Evolutionary conservation across 768 basidiomycete species (phyloP).

Genomic region (Inosperma sp.): DNA sequence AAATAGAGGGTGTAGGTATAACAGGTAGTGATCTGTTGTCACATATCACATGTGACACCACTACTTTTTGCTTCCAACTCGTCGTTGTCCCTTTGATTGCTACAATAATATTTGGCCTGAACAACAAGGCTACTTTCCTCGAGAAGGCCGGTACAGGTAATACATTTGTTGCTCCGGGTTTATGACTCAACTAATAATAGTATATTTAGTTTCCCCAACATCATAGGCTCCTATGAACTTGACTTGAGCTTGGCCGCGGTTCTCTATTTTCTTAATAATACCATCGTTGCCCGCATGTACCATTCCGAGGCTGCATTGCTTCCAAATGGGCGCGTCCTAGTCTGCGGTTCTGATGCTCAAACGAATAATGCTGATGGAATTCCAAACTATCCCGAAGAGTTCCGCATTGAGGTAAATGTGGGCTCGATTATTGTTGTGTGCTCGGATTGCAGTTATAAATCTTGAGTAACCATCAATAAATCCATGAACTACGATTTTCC

Average conservation of each 20-base stretch:
- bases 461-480: constrained; percentile 41
- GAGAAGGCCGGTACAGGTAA: constrained; percentile 67
- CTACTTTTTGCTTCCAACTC: too few relatives aligned
- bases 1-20: too few relatives aligned
- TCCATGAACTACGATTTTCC: constrained; percentile 36
- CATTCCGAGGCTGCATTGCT: constrained; percentile 74
- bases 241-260: constrained; percentile 60
- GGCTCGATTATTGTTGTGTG: constrained; percentile 39
- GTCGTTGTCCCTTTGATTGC: constrained; percentile 70
- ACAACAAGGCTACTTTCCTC: constrained; percentile 77
- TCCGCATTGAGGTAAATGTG: constrained; percentile 49
- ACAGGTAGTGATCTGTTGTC: too few relatives aligned
- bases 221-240: constrained; percentile 76
- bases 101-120: constrained; percentile 72
- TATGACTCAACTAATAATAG: not conserved
- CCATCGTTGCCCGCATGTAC: constrained; percentile 74
- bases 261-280: constrained; percentile 63
- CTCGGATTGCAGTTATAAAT: constrained; percentile 31
- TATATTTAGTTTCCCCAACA: constrained; percentile 44
- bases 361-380: constrained; percentile 27
- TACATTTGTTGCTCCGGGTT: constrained; percentile 8
- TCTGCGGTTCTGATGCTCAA: constrained; percentile 74
- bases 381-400: constrained; percentile 64
- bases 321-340: constrained; percentile 67
- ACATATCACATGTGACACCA: too few relatives aligned